Evolutionary conservation across 345 rosid genomes (phyloP).

Genomic region (Lepidium africanum): DNA sequence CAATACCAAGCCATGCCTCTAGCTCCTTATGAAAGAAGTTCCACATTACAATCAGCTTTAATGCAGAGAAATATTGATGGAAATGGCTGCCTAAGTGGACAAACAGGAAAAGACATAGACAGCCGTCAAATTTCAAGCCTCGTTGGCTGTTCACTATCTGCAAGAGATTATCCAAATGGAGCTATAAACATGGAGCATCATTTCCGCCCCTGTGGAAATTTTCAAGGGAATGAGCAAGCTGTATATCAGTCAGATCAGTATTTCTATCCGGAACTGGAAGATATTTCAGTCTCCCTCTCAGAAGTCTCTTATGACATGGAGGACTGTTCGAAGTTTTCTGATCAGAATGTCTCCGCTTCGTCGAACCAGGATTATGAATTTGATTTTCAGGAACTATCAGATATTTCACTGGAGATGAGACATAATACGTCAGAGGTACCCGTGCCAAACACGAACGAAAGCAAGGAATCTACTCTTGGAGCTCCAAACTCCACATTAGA

Average conservation of each 20-base stretch:
- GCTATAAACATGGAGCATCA: conserved; percentile 35
- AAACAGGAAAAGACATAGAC: conserved; percentile 47
- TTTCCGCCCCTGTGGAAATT: conserved; percentile 35
- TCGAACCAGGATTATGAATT: conserved; percentile 44
- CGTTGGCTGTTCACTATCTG: conserved; percentile 57
- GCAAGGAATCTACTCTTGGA: conserved; percentile 32
- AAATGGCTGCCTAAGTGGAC: conserved; percentile 36
- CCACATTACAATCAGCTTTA: conserved; percentile 41
- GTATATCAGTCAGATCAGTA: conserved; percentile 58
- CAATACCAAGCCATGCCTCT: conserved; percentile 75
- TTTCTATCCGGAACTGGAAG: conserved; percentile 44
- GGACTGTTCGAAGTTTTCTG: conserved; percentile 46
- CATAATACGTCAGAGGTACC: conserved; percentile 42
- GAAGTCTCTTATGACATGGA: conserved; percentile 54
- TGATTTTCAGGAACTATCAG: conserved; percentile 38
- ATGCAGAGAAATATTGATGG: conserved; percentile 56
- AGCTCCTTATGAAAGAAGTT: conserved; percentile 48
- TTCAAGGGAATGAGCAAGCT: conserved; percentile 44
- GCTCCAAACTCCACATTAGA: conserved; percentile 38
- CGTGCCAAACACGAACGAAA: conserved; percentile 33
- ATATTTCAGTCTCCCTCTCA: conserved; percentile 50
- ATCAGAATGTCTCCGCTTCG: conserved; percentile 36
- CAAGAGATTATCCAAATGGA: conserved; percentile 38
- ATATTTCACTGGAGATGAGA: conserved; percentile 44
- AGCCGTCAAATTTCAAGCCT: conserved; percentile 57